Evolutionary conservation across 306 rosid genomes (phyloP).

Genomic region (Quercus gilva): DNA sequence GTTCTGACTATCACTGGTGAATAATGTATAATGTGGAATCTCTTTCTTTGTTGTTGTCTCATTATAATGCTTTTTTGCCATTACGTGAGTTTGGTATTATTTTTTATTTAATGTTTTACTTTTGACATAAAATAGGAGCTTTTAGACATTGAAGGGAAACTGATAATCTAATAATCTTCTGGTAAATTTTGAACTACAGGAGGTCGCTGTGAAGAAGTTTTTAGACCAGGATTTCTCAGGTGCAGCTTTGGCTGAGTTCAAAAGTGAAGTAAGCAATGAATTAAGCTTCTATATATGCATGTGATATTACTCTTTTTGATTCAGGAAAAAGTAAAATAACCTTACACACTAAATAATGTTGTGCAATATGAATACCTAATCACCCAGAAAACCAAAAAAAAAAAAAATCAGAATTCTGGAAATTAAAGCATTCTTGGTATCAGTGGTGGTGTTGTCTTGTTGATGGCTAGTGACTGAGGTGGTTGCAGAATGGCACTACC

Average conservation of each 20-base stretch:
- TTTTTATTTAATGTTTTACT: not conserved
- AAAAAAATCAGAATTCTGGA: not conserved
- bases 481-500: not conserved
- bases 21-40: not conserved
- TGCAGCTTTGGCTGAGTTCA: conserved; percentile 97
- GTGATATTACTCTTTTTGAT: conserved; percentile 10
- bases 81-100: not conserved
- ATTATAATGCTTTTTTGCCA: not conserved
- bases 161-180: conserved; percentile 24
- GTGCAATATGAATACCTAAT: not conserved
- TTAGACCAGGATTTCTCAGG: conserved; percentile 99
- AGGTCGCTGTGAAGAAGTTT: conserved; percentile 99
- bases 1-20: not conserved
- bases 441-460: not conserved
- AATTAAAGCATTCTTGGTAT: not conserved
- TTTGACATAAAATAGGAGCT: not conserved
- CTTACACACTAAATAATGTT: not conserved
- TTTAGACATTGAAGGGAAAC: not conserved
- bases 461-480: not conserved
- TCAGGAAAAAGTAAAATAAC: not conserved
- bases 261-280: conserved; percentile 85
- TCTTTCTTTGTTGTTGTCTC: not conserved
- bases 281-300: conserved; percentile 6
- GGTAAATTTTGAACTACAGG: conserved; percentile 57
- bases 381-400: not conserved